Base-by-base conservation (phyloP, 768 basidiomycete genomes). In the Suillus fuscotomentosus region DNA sequence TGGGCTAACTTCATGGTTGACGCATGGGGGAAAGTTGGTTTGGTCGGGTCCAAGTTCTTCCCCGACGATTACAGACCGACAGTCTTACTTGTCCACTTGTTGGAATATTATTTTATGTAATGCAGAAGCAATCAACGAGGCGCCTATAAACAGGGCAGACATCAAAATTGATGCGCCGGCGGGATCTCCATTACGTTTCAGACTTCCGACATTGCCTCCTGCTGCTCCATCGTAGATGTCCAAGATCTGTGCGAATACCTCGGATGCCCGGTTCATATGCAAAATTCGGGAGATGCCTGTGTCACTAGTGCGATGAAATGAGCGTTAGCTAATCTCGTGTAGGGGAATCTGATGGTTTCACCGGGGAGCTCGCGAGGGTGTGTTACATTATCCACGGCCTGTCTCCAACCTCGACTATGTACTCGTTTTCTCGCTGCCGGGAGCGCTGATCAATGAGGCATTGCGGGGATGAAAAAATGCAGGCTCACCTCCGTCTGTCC, bases 1-100 rank as follows among this genome's bases (percentile, higher is more conserved):
- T 86, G 83, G 79, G 86, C 79, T 8, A 77, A 80, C 50, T 53
- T 81, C 14, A 63, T 88, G 45, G 75, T 84, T 22, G 86, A 89
- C 50, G 84, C 34, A 22, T 75, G 75, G 74, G 74, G 61, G 11
- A 67, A 59, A 60, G 64, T 27, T 42, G 61, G 61, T 56, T 42
- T 62, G 22, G 10, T 62, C 6, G 61, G 38, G 11, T 62, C 63
- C 20, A 45, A 36, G 13, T 47, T 47, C 14, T 63, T 63, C 22
- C 63, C 42, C 20, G 62, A 63, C 13, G 4, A 20, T 24, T 63
- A 47, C 24, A 61, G 63, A 39, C 63, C 63, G 15, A 42, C 60
- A n/a, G 22, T 43, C 39, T 45, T 63, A 17, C 60, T 81, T 59
- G 57, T 17, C 10, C 17, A 42, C 10, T 59, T 42, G 5, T 41